A percentile compares a stretch with the other conserved stretches of the same genome.
Conservation (phyloP, 78 protist species). For the Paulinella micropora region DNA sequence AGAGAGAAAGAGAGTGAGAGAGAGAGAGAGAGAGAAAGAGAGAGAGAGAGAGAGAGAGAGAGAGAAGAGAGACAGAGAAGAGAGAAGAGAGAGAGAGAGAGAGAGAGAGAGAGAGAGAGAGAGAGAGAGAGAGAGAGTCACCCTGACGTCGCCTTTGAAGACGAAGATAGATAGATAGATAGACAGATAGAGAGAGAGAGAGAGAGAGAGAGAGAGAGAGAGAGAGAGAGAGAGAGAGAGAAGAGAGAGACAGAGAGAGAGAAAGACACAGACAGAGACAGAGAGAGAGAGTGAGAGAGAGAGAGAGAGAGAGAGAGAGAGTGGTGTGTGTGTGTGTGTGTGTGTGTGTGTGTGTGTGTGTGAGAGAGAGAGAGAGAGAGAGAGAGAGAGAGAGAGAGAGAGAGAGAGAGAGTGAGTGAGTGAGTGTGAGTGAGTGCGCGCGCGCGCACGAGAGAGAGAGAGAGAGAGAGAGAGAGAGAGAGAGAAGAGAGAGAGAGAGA, state of each 20-base stretch:
- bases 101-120: neutral
- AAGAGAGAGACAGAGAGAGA: neutral
- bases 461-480: neutral
- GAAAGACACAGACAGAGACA: neutral
- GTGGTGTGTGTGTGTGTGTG: too few species aligned
- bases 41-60: neutral
- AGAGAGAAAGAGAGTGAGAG: too few species aligned
- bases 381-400: neutral
- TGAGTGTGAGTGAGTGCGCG: neutral
- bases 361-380: neutral
- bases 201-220: neutral
- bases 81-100: neutral
- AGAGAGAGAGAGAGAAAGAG: too few species aligned
- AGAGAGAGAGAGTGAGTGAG: neutral
- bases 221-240: neutral
- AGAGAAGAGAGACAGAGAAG: too few species aligned
- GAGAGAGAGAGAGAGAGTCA: neutral
- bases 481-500: neutral
- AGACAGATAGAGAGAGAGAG: too few species aligned
- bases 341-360: too few species aligned
- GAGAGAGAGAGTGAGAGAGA: neutral
- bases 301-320: too few species aligned
- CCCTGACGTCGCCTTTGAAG: too few species aligned
- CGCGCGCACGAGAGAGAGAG: too few species aligned
- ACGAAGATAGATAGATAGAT: too few species aligned